Base-by-base conservation (phyloP, 2,329 filamentous ascomycete genomes). In the Helotiales sp. region DNA sequence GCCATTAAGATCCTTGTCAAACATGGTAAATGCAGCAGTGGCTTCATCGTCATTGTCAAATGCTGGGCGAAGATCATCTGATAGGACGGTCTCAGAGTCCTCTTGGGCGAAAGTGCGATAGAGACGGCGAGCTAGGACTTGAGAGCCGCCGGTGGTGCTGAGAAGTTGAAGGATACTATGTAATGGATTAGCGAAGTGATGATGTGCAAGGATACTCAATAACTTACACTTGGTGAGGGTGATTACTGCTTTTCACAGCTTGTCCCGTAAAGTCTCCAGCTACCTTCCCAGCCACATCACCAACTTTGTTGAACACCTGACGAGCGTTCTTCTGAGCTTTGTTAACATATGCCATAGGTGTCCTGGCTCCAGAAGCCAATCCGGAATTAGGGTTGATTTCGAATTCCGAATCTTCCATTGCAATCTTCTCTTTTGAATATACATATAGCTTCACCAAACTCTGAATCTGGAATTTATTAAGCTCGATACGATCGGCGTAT, bases 1-100 rank as follows among this genome's bases (percentile, higher is more conserved):
- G 3, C 93, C 93, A 63, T 98, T 98, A 77, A 97, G 85, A 68
- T 98, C 93, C 70, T 95, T 96, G 75, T 98, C 93, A 66, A 97
- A 97, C 79, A 97, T 93, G 66, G 81, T 80, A 68, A 98, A 97
- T 0, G 93, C 93, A 2, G 89, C 89, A 54, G 95, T 89, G 0
- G 92, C 91, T 70, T 97, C 93, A 13, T 97, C 93, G 17, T 88
- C 82, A 24, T 87, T 89, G 9, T 88, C 82, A 66, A 96, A 97
- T 0, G 90, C 92, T 10, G 82, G 77, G 61, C 86, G 87, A 54
- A 98, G 75, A 68, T 97, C 93, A 8, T 92, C 90, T 0, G 87
- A 80, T 19, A 85, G 82, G 5, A 97, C 87, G 0, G 89, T 91
- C 17, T 96, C 89, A 12, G 84, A 85, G 2, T 84, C 90, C 8